Evolutionary conservation across 176 grass and related monocot genomes (phyloP), one percentile per base, ranked within the genome.

Genomic region (Juncus inflexus): DNA sequence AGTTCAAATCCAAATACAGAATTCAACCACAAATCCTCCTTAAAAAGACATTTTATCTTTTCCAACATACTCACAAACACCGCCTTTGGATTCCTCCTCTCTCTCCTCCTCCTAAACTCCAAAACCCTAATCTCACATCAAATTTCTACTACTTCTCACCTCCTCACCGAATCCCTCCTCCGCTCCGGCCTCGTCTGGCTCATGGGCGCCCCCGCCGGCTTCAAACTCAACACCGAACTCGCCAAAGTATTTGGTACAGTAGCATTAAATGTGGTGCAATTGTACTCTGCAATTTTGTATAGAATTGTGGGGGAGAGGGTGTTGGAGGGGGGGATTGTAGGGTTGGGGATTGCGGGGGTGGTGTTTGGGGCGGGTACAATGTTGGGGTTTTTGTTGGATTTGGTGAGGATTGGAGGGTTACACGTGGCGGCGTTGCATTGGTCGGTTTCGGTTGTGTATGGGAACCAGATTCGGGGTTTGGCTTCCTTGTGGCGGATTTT

Each of bases 121-220:
- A 70, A 49, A 60, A 74, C 88, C 55, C 56, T 35, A 45, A 81
- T 97, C 83, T 97, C 80, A 55, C 50, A 67, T 63, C 83, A 82
- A 79, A 83, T 60, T 35, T 60, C 81, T 42, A 55, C 52, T 71
- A 57, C 76, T 52, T 73, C 74, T 28, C 85, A 73, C 65, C 54
- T 64, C 56, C 56, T 86, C 63, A 97, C 94, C 9, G 78, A 97
- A 12, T 70, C 67, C 58, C 62, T 97, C 16, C 86, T 97, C 52
- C 79, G 94, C 56, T 86, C 87, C 49, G 94, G 87, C 77, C 91
- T 84, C 83, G 94, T 97, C 41, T 91, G 87, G 94, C 63, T 91
- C 70, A 97, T 97, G 94, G 87, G 94, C 68, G 94, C 89, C 76
- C 87, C 92, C n/a, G 85, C 88, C 58, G 88, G 85, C 16, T 97